Conservation (phyloP, 2,329 filamentous ascomycete species). For the Neodidymelliopsis sp. region DNA sequence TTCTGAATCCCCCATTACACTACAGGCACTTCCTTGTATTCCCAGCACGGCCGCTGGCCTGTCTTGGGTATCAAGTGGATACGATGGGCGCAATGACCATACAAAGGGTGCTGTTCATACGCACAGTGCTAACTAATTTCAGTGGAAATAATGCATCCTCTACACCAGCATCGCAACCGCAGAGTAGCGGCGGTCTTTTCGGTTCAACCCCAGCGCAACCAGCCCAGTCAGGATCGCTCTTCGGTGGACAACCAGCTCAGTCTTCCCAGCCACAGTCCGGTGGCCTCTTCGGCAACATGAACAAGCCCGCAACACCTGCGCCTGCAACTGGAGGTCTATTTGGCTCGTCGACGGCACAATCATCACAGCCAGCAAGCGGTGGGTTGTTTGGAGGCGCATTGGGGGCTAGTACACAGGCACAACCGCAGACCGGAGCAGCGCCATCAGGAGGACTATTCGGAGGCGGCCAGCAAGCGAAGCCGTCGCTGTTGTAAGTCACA, state of each 20-base stretch:
- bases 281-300: slow-evolving; percentile 49
- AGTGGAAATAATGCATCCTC: slow-evolving; percentile 42
- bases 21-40: background rate
- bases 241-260: slow-evolving; percentile 28
- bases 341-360: slow-evolving; percentile 41
- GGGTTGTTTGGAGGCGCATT: slow-evolving; percentile 47
- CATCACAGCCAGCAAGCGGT: slow-evolving; percentile 35
- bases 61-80: slow-evolving; percentile 4
- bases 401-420: slow-evolving; percentile 37
- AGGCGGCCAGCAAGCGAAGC: slow-evolving; percentile 34
- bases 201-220: slow-evolving; percentile 41
- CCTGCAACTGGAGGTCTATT: slow-evolving; percentile 44
- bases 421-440: slow-evolving; percentile 25
- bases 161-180: slow-evolving; percentile 30
- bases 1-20: background rate
- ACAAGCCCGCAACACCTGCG: slow-evolving; percentile 40
- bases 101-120: slow-evolving; percentile 2
- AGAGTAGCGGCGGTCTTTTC: slow-evolving; percentile 44
- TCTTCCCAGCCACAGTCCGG: slow-evolving; percentile 34
- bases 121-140: slow-evolving; percentile 30
- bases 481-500: slow-evolving; percentile 49
- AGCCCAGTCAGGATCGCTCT: slow-evolving; percentile 33
- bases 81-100: slow-evolving; percentile 15
- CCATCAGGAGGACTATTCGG: slow-evolving; percentile 47
- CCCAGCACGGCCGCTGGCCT: slow-evolving; percentile 1